Conservation (phyloP, 192 early-diverging fungal genomes). For the Gorgonomyces haynaldii region DNA sequence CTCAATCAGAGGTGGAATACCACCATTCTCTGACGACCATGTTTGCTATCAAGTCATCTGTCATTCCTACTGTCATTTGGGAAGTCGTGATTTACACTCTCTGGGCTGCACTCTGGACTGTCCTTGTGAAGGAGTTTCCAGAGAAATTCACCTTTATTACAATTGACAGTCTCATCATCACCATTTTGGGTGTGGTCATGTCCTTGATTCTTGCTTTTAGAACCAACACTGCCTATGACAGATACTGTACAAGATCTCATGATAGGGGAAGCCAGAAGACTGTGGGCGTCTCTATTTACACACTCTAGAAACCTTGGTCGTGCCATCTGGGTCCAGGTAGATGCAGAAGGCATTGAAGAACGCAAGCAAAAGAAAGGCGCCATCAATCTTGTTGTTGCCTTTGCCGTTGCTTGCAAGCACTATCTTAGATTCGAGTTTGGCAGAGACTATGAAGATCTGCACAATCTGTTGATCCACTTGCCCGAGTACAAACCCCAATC, state of each 20-base stretch:
- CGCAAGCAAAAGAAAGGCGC: conserved; percentile 48
- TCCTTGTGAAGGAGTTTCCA: conserved; percentile 2
- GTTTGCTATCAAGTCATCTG: no score
- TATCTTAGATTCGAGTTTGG: conserved; percentile 52
- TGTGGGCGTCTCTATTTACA: conserved; percentile 44
- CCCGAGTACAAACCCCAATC: conserved; percentile 17
- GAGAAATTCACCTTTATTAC: conserved; percentile 24
- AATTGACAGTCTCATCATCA: conserved; percentile 23
- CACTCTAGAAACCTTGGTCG: conserved; percentile 68
- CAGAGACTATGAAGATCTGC: conserved; percentile 42
- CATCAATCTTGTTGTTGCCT: conserved; percentile 59
- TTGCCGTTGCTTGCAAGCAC: conserved; percentile 63
- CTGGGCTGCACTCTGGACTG: conserved; percentile 21
- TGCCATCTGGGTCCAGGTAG: conserved; percentile 54
- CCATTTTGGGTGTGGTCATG: conserved; percentile 22
- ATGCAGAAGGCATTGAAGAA: conserved; percentile 23
- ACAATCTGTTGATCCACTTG: conserved; percentile 31
- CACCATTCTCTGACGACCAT: no score
- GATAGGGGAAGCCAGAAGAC: conserved; percentile 12
- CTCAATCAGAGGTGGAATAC: no score
- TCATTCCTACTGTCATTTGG: background rate
- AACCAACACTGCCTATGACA: conserved; percentile 28
- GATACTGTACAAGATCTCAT: background rate
- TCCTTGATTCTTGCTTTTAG: conserved; percentile 24
- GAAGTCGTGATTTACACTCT: conserved; percentile 7